phyloP scores from a whole-genome alignment of 805 yeast species.

The Teunomyces gatunensis region DNA sequence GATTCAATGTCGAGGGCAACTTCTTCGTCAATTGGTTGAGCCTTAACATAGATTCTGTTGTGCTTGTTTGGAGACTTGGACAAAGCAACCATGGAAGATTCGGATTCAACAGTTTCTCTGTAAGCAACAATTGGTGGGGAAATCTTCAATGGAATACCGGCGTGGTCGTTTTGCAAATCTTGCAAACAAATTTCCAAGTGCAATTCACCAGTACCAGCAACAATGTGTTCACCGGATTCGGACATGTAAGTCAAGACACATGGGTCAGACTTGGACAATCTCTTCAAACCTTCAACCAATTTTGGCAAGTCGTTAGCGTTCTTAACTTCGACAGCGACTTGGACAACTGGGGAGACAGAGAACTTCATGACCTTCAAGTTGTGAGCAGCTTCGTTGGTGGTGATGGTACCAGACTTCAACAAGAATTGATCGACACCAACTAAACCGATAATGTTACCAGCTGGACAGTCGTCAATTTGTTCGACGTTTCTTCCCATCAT shows the following conservation, averaged over 20 bases:
- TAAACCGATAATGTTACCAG: constrained; percentile 99
- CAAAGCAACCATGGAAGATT: constrained; percentile 92
- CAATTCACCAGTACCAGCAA: constrained; percentile 99
- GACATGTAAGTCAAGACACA: constrained; percentile 87
- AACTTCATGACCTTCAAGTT: constrained; percentile 99
- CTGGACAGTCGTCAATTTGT: constrained; percentile 99
- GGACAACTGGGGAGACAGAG: constrained; percentile 99
- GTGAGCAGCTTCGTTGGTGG: constrained; percentile 96
- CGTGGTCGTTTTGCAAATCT: constrained; percentile 98
- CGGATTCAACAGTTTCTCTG: constrained; percentile 96
- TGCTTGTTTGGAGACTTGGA: constrained; percentile 99
- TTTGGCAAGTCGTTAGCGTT: constrained; percentile 99
- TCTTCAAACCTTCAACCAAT: constrained; percentile 99
- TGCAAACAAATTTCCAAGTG: constrained; percentile 96
- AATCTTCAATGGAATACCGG: constrained; percentile 97
- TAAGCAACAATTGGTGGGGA: constrained; percentile 98
- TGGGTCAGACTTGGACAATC: constrained; percentile 99
- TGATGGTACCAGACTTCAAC: constrained; percentile 98
- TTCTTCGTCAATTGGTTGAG: constrained; percentile 95
- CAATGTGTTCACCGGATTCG: constrained; percentile 98
- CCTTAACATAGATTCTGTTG: constrained; percentile 98
- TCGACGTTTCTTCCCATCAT: constrained; percentile 99
- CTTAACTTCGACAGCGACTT: constrained; percentile 99
- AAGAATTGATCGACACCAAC: constrained; percentile 99
- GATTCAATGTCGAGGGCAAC: constrained; percentile 85